Evolutionary conservation across 2,329 filamentous ascomycete genomes (phyloP), one percentile per base, ranked within the genome.

Genomic region (Pseudopithomyces maydicus): DNA sequence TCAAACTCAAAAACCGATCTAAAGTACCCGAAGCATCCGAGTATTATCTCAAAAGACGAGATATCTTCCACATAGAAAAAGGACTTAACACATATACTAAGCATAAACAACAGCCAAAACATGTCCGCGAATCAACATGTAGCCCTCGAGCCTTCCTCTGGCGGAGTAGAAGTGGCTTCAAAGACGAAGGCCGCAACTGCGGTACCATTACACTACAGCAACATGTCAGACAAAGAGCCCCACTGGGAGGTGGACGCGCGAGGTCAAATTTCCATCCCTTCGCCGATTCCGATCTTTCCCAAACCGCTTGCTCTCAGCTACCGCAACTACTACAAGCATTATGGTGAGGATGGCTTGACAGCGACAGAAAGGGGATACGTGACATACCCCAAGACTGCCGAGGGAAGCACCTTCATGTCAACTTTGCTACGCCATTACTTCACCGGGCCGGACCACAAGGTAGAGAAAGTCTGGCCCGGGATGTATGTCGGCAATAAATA

Each of bases 261-360:
- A 15, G 38, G 45, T 11, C 15, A 49, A 10, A 38, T 33, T 22
- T 44, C 22, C 33, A 43, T 58, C 23, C 49, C 52, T 2, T 58
- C 56, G 1, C 56, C 56, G 19, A 56, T 54, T 12, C 29, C 56
- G 15, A 15, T 58, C 17, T 52, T 56, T 5, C 53, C 58, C 14
- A 61, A 58, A 42, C 56, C 58, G 7, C 38, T 61, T 10, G 58
- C 55, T 6, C 53, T 61, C 2, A 19, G 10, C 5, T 56, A 52
- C 32, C 32, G 29, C 14, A 61, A 55, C 35, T 58, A 54, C 32
- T 14, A 33, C n/a, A 48, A 53, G 8, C 14, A 54, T 19, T 61
- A 56, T 39, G 17, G 17, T 11, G 29, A 35, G 3, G 32, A 42
- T 17, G 15, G 10, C 2, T 43, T 43, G 29, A 7, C 6, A 7